Evolutionary conservation across 2,329 filamentous ascomycete species (phyloP), one percentile per base, ranked within the genome.

Genomic region (Aaosphaeria arxii): DNA sequence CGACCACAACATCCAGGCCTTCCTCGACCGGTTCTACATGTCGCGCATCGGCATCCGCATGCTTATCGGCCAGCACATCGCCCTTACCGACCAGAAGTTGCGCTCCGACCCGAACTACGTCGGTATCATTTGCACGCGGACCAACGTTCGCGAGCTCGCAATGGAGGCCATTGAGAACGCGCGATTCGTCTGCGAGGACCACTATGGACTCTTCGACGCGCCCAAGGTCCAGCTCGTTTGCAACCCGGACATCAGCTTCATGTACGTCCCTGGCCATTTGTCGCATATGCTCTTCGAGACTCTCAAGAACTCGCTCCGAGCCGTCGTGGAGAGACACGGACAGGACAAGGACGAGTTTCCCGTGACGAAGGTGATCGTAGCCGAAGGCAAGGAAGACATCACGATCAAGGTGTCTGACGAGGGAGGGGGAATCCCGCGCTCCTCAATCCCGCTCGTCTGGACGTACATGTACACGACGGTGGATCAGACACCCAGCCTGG

Each of bases 391-490:
- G 69, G 94, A 99, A 73, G 94, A 99, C 65, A 99, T 99, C 63
- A 99, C 94, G 5, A 96, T 99, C 77, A 99, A 99, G 75, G 88
- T 99, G 61, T 89, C 88, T 4, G 94, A 99, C 69, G 94, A 99
- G 74, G 94, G 94, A 50, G 94, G 94, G 55, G 94, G 94, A 53
- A 97, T 99, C 45, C 91, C 94, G 0, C 80, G 94, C 62, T 95
- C 88, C 61, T 84, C 90, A 45, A 97, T 99, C 55, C 94, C 94
- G 5, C 80, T 99, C 11, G 94, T 97, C n/a, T 99, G 94, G 94
- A 99, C 94, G 9, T 99, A 99, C 71, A 99, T 97, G 94, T 99
- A 99, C 71, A 99, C 94, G 33, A 99, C 94, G 2, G 94, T 99
- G 55, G 94, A 97, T 71, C 85, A 91, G 60, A 97, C 94, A 24